Evolutionary conservation across 179 eudicot species (phyloP).

Genomic region (Spergularia azorica): DNA sequence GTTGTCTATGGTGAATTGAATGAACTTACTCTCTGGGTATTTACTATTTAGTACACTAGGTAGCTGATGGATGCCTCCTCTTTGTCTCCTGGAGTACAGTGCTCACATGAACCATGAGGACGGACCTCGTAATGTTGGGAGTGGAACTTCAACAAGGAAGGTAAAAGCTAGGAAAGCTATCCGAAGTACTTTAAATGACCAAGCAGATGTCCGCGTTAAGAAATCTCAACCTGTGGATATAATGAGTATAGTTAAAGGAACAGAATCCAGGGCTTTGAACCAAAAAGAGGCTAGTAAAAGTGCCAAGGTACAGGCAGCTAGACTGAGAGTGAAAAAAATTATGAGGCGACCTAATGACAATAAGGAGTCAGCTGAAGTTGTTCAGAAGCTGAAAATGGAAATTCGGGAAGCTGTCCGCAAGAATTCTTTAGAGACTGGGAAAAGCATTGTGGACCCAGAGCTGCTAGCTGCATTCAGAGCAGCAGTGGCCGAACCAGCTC

Average conservation of each 20-base stretch:
- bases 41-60: slow-evolving; percentile 2
- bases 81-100: slow-evolving; percentile 33
- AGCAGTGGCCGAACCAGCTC: slow-evolving; percentile 60
- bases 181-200: slow-evolving; percentile 27
- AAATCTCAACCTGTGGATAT: slow-evolving; percentile 44
- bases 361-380: slow-evolving; percentile 62
- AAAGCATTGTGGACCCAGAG: slow-evolving; percentile 68
- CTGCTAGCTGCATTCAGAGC: slow-evolving; percentile 89
- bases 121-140: slow-evolving; percentile 39
- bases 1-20: not conserved
- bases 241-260: slow-evolving; percentile 72
- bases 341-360: slow-evolving; percentile 69
- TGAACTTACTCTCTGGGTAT: not conserved
- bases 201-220: slow-evolving; percentile 34
- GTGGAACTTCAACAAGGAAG: slow-evolving; percentile 42
- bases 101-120: slow-evolving; percentile 35
- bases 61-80: slow-evolving; percentile 15
- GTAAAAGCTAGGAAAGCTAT: slow-evolving; percentile 39
- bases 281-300: slow-evolving; percentile 33
- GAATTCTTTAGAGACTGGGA: slow-evolving; percentile 53
- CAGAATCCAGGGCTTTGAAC: slow-evolving; percentile 33
- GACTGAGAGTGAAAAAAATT: slow-evolving; percentile 78
- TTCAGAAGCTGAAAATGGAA: slow-evolving; percentile 76
- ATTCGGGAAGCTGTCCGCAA: slow-evolving; percentile 85
- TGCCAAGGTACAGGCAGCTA: slow-evolving; percentile 40